A percentile compares a stretch with the other conserved stretches of the same genome.
Conservation (phyloP, 306 rosid genomes). For the Crotalaria pallida region DNA sequence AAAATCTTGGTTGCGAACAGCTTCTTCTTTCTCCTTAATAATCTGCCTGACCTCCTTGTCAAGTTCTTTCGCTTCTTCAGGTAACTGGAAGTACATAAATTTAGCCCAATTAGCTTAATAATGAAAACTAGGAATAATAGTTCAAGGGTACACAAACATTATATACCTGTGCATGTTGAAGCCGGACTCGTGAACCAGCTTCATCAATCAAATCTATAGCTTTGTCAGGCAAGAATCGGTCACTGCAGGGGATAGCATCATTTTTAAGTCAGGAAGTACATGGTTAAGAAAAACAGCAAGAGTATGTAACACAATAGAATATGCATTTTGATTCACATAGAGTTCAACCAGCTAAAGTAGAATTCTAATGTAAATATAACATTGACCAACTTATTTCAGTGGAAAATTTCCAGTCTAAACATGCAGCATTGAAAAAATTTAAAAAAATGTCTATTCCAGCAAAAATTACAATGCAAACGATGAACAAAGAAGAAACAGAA, state of each 20-base stretch:
- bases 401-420: neutral
- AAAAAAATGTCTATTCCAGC: neutral
- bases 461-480: neutral
- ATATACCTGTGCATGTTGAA: slow-evolving; percentile 86
- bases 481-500: neutral
- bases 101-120: slow-evolving; percentile 19
- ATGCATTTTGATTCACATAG: neutral
- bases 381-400: neutral
- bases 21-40: slow-evolving; percentile 90
- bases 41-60: slow-evolving; percentile 92
- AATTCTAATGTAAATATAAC: neutral
- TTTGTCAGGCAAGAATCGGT: slow-evolving; percentile 95
- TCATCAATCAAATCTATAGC: slow-evolving; percentile 97
- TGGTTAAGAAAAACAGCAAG: neutral
- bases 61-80: slow-evolving; percentile 91
- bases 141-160: neutral
- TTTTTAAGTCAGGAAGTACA: slow-evolving; percentile 4
- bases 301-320: neutral
- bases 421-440: neutral
- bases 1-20: slow-evolving; percentile 94
- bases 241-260: slow-evolving; percentile 45
- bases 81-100: slow-evolving; percentile 51
- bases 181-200: slow-evolving; percentile 97
- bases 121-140: neutral
- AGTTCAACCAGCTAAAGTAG: neutral